Percentiles rank a stretch among this genome's conserved stretches.
These are phyloP conservation scores for Albizia julibrissin DNA, from an alignment of 306 rosid genomes.

Conservation along the genomic window DNA sequence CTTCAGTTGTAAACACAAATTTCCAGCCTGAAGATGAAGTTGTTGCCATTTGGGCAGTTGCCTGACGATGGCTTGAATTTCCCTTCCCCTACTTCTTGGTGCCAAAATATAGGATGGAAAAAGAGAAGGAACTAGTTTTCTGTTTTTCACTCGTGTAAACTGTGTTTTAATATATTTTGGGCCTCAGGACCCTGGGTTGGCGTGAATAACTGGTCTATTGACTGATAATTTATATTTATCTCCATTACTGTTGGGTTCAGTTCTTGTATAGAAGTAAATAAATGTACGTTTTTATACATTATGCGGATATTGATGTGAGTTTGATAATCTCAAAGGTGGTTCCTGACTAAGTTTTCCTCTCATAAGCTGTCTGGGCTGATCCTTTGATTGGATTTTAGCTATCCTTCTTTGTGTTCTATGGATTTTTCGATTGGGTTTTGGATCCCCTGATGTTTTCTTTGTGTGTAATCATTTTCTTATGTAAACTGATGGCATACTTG, in stretches of 20 bases:
- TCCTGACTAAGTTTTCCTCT: background rate
- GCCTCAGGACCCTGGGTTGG: background rate
- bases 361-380: background rate
- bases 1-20: constrained; percentile 6
- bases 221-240: background rate
- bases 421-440: background rate
- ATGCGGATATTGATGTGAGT: background rate
- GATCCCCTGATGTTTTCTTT: background rate
- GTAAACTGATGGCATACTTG: background rate
- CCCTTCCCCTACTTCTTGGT: background rate
- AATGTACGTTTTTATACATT: background rate
- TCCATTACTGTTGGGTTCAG: background rate
- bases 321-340: background rate
- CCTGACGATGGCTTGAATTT: background rate
- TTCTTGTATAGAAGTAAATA: background rate
- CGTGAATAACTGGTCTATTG: background rate
- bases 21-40: constrained; percentile 16
- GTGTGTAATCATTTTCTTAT: background rate
- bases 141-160: background rate
- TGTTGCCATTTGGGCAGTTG: constrained; percentile 20
- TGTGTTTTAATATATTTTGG: background rate
- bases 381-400: background rate
- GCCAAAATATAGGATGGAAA: constrained; percentile 1
- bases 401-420: background rate
- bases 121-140: background rate